These are phyloP conservation scores for Penicillium digitatum DNA, from an alignment of 2,329 filamentous ascomycete genomes.

Conservation along the genomic window DNA sequence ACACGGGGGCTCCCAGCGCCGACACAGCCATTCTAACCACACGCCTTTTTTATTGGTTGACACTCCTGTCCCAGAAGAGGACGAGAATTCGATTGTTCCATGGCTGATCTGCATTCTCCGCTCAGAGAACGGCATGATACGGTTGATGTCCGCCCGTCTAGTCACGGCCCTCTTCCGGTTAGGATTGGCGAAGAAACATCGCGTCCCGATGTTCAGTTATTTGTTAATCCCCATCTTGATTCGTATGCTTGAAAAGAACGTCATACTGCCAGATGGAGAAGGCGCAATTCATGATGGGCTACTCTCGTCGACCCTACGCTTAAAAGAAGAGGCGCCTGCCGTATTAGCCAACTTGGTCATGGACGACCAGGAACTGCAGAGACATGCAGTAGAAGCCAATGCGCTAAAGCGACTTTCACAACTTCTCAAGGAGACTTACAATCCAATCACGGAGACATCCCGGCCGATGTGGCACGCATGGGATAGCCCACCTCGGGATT, in stretches of 20 bases:
- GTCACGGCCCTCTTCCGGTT: slow-evolving; percentile 66
- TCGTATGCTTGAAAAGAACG: slow-evolving; percentile 58
- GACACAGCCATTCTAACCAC: slow-evolving; percentile 36
- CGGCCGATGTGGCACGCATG: slow-evolving; percentile 55
- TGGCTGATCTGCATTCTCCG: slow-evolving; percentile 67
- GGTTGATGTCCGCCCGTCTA: slow-evolving; percentile 66
- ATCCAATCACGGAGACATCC: slow-evolving; percentile 50
- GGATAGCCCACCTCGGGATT: slow-evolving; percentile 19
- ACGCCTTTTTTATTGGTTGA: slow-evolving; percentile 34
- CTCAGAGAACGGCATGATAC: slow-evolving; percentile 54
- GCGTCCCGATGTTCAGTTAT: slow-evolving; percentile 62
- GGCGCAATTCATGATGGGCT: slow-evolving; percentile 38
- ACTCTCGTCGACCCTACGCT: slow-evolving; percentile 46
- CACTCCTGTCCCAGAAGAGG: slow-evolving; percentile 52
- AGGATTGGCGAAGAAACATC: slow-evolving; percentile 60
- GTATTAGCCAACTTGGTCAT: slow-evolving; percentile 74
- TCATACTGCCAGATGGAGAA: slow-evolving; percentile 38
- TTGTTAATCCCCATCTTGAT: slow-evolving; percentile 68
- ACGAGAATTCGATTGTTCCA: slow-evolving; percentile 67
- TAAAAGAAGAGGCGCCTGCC: slow-evolving; percentile 68
- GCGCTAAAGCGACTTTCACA: slow-evolving; percentile 60
- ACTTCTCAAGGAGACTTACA: slow-evolving; percentile 64
- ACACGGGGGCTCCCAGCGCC: slow-evolving; percentile 36
- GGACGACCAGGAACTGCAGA: slow-evolving; percentile 75
- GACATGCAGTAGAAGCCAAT: slow-evolving; percentile 69